phyloP scores from a whole-genome alignment of 371 early-diverging fungal genomes.

The Actinomucor elegans region DNA sequence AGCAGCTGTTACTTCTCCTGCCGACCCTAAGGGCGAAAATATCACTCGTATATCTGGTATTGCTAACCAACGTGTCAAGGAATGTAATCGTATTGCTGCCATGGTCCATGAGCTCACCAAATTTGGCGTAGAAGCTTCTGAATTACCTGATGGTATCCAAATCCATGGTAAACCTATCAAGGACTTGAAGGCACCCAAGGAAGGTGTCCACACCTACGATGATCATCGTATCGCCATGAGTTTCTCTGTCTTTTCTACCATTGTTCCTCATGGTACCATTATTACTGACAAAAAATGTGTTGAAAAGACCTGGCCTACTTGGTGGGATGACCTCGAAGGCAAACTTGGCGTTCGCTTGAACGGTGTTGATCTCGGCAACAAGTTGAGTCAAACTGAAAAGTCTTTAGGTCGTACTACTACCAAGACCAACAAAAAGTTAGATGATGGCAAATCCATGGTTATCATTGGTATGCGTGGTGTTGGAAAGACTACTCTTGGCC shows the following conservation, averaged over 20 bases:
- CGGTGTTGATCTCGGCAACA: slow-evolving; percentile 72
- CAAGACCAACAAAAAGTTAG: slow-evolving; percentile 6
- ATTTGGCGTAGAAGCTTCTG: slow-evolving; percentile 85
- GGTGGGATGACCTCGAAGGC: slow-evolving; percentile 93
- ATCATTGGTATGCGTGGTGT: slow-evolving; percentile 97
- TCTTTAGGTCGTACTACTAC: slow-evolving; percentile 21
- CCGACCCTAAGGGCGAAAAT: slow-evolving; percentile 48
- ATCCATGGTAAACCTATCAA: slow-evolving; percentile 72
- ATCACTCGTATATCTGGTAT: slow-evolving; percentile 91
- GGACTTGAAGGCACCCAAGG: slow-evolving; percentile 56
- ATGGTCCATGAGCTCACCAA: slow-evolving; percentile 92
- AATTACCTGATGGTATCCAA: slow-evolving; percentile 90
- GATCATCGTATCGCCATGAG: slow-evolving; percentile 98
- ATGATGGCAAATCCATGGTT: slow-evolving; percentile 64
- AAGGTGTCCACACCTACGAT: slow-evolving; percentile 90
- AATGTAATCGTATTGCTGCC: slow-evolving; percentile 96
- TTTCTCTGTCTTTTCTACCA: slow-evolving; percentile 83
- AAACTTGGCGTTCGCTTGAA: slow-evolving; percentile 70
- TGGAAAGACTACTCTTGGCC: slow-evolving; percentile 92
- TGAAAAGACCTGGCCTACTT: slow-evolving; percentile 97
- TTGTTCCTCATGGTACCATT: slow-evolving; percentile 72
- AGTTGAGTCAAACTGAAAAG: slow-evolving; percentile 36
- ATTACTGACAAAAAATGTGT: slow-evolving; percentile 94
- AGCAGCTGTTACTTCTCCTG: slow-evolving; percentile 79
- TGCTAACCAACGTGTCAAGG: slow-evolving; percentile 97